Conservation (phyloP, 2,329 filamentous ascomycete genomes). For the Diaporthe batatas region DNA sequence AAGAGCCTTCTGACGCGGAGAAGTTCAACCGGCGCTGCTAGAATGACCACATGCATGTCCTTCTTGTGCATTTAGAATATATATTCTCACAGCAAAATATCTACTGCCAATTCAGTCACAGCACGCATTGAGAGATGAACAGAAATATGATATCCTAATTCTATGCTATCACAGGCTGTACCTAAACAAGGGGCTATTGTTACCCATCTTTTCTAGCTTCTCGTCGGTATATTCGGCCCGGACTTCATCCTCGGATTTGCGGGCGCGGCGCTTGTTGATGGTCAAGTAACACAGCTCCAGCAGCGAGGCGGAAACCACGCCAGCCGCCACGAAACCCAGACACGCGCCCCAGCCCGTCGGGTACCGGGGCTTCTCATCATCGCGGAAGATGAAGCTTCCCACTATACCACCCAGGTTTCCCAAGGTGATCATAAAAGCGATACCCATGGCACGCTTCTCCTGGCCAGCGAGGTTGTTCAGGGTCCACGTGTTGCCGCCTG, state of each 20-base stretch:
- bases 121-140: no score
- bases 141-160: neutral
- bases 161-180: slow-evolving; percentile 44
- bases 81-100: no score
- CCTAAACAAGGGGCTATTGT: slow-evolving; percentile 57
- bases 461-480: slow-evolving; percentile 72
- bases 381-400: slow-evolving; percentile 64
- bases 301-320: slow-evolving; percentile 48
- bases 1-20: no score
- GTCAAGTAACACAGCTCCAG: slow-evolving; percentile 49
- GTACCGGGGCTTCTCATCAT: slow-evolving; percentile 43
- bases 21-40: no score
- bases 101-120: no score
- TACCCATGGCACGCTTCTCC: slow-evolving; percentile 53
- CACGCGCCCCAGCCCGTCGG: slow-evolving; percentile 40
- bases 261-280: slow-evolving; percentile 47
- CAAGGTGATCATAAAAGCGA: slow-evolving; percentile 55
- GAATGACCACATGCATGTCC: no score
- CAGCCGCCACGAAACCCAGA: slow-evolving; percentile 48
- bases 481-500: slow-evolving; percentile 74
- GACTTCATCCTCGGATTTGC: slow-evolving; percentile 44
- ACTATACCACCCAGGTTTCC: slow-evolving; percentile 57
- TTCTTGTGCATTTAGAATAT: no score
- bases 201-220: slow-evolving; percentile 55
- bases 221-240: slow-evolving; percentile 53